Evolutionary conservation across 768 basidiomycete genomes (phyloP).

Genomic region (Collybia mongolica): DNA sequence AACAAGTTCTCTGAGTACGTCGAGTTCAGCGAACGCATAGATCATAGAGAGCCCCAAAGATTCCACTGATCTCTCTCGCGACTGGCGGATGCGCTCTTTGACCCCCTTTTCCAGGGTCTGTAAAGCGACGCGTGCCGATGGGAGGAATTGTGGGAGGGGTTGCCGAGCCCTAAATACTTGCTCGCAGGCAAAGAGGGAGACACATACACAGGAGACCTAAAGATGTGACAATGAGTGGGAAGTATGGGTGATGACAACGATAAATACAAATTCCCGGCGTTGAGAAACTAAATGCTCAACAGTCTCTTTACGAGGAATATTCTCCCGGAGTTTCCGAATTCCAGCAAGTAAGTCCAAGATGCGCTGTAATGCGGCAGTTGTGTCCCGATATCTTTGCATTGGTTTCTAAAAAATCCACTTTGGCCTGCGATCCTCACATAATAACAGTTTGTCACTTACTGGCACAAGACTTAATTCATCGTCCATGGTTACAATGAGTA

Average conservation of each 20-base stretch:
- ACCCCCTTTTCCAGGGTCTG: slow-evolving; percentile 30
- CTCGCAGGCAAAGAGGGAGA: slow-evolving; percentile 47
- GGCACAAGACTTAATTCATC: slow-evolving; percentile 48
- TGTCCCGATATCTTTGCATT: slow-evolving; percentile 39
- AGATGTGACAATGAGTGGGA: neutral
- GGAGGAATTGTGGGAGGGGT: slow-evolving; percentile 49
- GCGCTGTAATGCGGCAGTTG: slow-evolving; percentile 34
- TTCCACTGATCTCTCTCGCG: slow-evolving; percentile 17
- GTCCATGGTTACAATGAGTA: slow-evolving; percentile 39
- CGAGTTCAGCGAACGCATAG: slow-evolving; percentile 43
- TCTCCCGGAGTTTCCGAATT: slow-evolving; percentile 44
- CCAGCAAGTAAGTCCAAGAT: slow-evolving; percentile 43
- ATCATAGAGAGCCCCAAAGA: slow-evolving; percentile 34
- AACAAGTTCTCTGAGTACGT: slow-evolving; percentile 39
- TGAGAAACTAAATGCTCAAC: slow-evolving; percentile 34
- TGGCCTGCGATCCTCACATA: neutral
- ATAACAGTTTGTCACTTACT: slow-evolving; percentile 24
- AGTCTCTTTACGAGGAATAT: slow-evolving; percentile 43
- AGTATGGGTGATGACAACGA: neutral
- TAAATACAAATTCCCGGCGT: slow-evolving; percentile 36
- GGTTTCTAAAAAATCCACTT: slow-evolving; percentile 35
- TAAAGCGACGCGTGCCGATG: slow-evolving; percentile 41
- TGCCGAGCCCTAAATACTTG: slow-evolving; percentile 45
- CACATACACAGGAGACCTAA: slow-evolving; percentile 41
- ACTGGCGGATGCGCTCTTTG: slow-evolving; percentile 26